phyloP scores from a whole-genome alignment of 352 stramenopile genomes.

The Ophiocytium majus region DNA sequence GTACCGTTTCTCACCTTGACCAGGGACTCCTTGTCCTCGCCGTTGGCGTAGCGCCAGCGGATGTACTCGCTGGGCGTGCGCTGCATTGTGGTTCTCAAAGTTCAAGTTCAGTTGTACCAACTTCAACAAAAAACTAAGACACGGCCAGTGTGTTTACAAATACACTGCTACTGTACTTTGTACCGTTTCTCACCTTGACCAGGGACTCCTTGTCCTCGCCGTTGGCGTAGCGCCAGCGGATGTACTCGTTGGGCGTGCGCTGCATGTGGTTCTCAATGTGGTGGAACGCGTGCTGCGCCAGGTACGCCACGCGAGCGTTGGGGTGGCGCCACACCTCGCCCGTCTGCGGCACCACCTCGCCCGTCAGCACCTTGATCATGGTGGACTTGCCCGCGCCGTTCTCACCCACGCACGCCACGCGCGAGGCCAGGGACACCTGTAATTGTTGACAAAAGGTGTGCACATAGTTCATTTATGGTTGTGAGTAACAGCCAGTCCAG shows the following conservation, averaged over 20 bases:
- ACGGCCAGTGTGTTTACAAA: too few species aligned
- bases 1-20: constrained; percentile 65
- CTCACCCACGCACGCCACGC: constrained; percentile 90
- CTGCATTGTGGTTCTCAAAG: constrained; percentile 87
- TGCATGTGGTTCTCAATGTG: constrained; percentile 91
- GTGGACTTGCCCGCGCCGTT: constrained; percentile 96
- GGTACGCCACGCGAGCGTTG: constrained; percentile 89
- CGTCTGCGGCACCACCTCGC: constrained; percentile 56
- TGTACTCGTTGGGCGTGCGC: constrained; percentile 92
- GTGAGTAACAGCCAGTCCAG: too few species aligned
- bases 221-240: constrained; percentile 91
- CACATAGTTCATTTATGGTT: too few species aligned
- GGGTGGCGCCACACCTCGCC: constrained; percentile 78
- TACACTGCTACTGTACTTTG: too few species aligned
- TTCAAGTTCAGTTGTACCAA: too few species aligned
- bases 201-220: constrained; percentile 86
- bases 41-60: constrained; percentile 89
- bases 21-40: constrained; percentile 85
- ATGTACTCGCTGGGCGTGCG: constrained; percentile 95
- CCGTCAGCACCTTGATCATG: constrained; percentile 86
- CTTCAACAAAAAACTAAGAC: too few species aligned
- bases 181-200: constrained; percentile 62
- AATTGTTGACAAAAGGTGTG: too few species aligned
- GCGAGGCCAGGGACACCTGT: constrained; percentile 78
- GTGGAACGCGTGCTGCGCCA: constrained; percentile 94